Evolutionary conservation across 768 basidiomycete genomes (phyloP), one percentile per base, ranked within the genome.

Genomic region (Tulasnella sp.): DNA sequence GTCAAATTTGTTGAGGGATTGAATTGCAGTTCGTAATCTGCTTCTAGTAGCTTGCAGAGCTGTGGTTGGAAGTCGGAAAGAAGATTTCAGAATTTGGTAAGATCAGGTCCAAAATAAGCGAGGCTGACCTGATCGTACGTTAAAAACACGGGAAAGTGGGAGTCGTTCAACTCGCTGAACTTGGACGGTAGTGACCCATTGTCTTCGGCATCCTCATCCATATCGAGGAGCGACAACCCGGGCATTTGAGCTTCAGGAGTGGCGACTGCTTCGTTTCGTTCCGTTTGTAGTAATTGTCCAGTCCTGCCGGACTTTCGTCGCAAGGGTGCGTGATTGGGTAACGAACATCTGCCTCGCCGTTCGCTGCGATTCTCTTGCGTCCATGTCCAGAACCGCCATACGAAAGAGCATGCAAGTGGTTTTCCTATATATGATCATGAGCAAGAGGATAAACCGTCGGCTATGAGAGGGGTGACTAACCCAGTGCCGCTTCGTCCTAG

Each of bases 341-440:
- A 82, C 80, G 37, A 82, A 82, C n/a, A 82, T 54, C 74, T 82
- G 81, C 3, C 81, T 12, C 4, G 48, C 11, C 11, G 31, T 34
- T 2, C n/a, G 34, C 16, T 9, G 4, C 2, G 3, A n/a, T 3
- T 72, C 18, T 14, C 48, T 18, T 7, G 72, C 41, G 4, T 8
- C 81, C 20, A 34, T 75, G 37, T 82, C 81, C 3, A 81, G 37
- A 22, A 28, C 60, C 0, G 48, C 31, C 72, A 82, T 74, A 2
- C 72, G 54, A 37, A 82, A 82, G 3, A 82, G 42, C 81, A 82
- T 82, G 44, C 81, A 82, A 22, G 81, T 82, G 12, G 81, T 82
- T 77, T 82, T 82, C 6, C 81, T 78, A 9, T 44, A n/a, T n/a
- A n/a, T n/a, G n/a, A n/a, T n/a, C n/a, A n/a, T n/a, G n/a, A n/a